These are phyloP conservation scores for Diutina neorugosa DNA, from an alignment of 1,139 yeast species.

Conservation along the genomic window DNA sequence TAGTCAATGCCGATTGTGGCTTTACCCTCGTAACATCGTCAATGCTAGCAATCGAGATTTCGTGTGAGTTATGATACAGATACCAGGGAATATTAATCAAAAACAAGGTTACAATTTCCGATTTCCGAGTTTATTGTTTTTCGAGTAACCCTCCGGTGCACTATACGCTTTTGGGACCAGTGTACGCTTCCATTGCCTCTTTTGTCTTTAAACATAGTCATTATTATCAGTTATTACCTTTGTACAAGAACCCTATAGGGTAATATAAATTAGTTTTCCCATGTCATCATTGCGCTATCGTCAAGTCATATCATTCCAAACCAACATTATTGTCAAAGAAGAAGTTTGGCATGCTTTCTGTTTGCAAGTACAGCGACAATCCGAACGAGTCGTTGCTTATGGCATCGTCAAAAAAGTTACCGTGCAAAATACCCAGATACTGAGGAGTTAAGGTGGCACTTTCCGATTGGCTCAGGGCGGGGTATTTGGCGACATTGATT, in stretches of 20 bases:
- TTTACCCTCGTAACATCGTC: too few relatives aligned
- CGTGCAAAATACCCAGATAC: not conserved
- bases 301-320: not conserved
- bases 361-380: not conserved
- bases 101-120: too few relatives aligned
- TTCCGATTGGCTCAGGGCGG: not conserved
- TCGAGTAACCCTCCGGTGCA: too few relatives aligned
- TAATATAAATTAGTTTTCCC: not conserved
- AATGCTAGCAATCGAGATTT: too few relatives aligned
- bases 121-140: not conserved
- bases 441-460: not conserved
- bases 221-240: not conserved
- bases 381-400: not conserved
- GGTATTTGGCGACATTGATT: not conserved
- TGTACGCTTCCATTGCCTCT: too few relatives aligned
- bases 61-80: too few relatives aligned
- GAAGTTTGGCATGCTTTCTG: slow-evolving; percentile 5
- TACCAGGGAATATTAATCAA: too few relatives aligned
- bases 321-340: slow-evolving; percentile 4
- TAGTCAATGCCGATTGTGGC: too few relatives aligned
- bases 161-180: too few relatives aligned
- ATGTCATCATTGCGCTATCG: not conserved
- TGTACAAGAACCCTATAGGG: not conserved
- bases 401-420: not conserved
- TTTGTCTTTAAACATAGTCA: not conserved